Conservation (phyloP, 2,329 filamentous ascomycete species). For the Ramichloridium luteum region DNA sequence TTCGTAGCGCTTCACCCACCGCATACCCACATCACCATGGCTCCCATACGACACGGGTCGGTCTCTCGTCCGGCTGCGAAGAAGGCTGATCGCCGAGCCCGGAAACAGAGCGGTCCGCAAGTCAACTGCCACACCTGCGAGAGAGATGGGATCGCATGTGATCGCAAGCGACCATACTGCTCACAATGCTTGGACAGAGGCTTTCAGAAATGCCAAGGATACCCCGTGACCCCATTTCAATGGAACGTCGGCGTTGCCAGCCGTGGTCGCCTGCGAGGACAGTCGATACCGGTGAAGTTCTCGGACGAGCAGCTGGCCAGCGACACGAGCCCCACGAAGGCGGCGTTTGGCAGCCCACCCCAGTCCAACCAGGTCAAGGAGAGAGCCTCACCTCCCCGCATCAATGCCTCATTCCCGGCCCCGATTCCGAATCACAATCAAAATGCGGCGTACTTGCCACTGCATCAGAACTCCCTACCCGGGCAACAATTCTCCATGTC, state of each 20-base stretch:
- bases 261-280: slow-evolving; percentile 80
- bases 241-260: slow-evolving; percentile 95
- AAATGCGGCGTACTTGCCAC: too few relatives aligned
- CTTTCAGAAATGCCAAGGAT: slow-evolving; percentile 76
- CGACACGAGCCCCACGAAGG: too few relatives aligned
- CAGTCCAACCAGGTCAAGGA: too few relatives aligned
- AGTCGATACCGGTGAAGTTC: slow-evolving; percentile 50
- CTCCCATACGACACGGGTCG: too few relatives aligned
- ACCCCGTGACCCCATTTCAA: slow-evolving; percentile 80
- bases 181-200: slow-evolving; percentile 85
- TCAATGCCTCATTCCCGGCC: too few relatives aligned
- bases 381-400: too few relatives aligned
- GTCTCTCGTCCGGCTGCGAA: background rate
- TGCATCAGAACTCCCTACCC: too few relatives aligned
- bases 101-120: slow-evolving; percentile 57
- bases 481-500: too few relatives aligned
- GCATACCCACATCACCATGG: too few relatives aligned
- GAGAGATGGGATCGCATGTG: slow-evolving; percentile 73
- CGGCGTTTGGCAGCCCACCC: too few relatives aligned
- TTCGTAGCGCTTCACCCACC: too few relatives aligned
- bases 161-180: slow-evolving; percentile 85
- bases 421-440: too few relatives aligned
- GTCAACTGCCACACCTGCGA: slow-evolving; percentile 93
- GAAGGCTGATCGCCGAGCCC: background rate
- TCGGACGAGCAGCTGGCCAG: slow-evolving; percentile 11